Base-by-base conservation (phyloP, 2,329 filamentous ascomycete genomes). In the Beauveria australis region DNA sequence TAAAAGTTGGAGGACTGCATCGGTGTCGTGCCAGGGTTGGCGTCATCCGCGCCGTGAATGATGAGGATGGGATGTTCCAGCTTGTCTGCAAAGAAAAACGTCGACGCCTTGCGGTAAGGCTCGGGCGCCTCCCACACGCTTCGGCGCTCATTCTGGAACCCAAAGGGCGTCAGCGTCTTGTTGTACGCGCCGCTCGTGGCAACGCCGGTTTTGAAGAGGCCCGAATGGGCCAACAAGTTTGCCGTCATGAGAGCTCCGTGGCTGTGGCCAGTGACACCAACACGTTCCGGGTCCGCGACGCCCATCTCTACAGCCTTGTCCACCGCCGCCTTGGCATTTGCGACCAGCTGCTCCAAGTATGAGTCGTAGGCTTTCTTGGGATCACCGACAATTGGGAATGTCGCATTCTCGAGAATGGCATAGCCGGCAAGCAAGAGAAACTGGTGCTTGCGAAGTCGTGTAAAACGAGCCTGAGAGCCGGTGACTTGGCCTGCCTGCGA, bases 241-340 rank as follows among this genome's bases (percentile, higher is more conserved):
- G 57, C 57, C 40, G 57, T 47, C 57, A 59, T 59, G n/a, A 59
- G 49, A 16, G 57, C 57, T 14, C 57, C 57, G 49, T 59, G 57
- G 28, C 57, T 59, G 57, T 59, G 57, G 1, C 57, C 57, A 3
- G 40, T 53, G 57, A 59, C 57, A 30, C 57, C 48, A 9, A 59
- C 57, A 14, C 57, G 48, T 3, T 53, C 57, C 28, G 57, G 57
- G 49, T 59, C 57, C 26, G 57, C 37, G n/a, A 59, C 81, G 37
- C 79, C 86, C 28, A 88, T 75, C 71, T 88, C 83, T 5, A 76
- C 74, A 3, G 85, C 84, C 70, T 88, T 88, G 52, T 74, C 74
- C 52, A 89, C 57, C 12, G 57, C 57, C 8, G 57, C 57, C 49
- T 59, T 53, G 26, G 57, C 57, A 8, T 59, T 59, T 3, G 48